phyloP scores from a whole-genome alignment of 2,329 filamentous ascomycete genomes.

The Moelleriella libera region DNA sequence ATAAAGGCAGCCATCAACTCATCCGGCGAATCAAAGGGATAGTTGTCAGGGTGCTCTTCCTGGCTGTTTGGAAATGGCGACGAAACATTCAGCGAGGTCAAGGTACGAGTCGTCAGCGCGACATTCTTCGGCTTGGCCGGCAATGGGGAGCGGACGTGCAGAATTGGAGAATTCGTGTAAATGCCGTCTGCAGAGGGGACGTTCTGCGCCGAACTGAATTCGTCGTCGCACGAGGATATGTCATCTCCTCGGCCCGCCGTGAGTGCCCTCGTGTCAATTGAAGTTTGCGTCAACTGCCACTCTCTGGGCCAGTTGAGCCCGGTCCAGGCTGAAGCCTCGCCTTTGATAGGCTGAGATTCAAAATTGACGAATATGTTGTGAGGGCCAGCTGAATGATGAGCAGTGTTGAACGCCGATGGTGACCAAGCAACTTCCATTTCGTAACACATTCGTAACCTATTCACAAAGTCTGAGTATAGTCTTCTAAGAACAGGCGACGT shows the following conservation, averaged over 20 bases:
- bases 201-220: neutral
- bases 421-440: slow-evolving; percentile 30
- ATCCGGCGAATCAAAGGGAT: slow-evolving; percentile 8
- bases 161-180: neutral
- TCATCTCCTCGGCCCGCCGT: neutral
- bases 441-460: slow-evolving; percentile 23
- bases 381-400: slow-evolving; percentile 12
- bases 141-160: neutral
- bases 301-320: slow-evolving; percentile 11
- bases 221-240: slow-evolving; percentile 8
- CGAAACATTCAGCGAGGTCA: slow-evolving; percentile 11
- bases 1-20: slow-evolving; percentile 42
- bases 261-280: neutral
- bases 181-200: neutral
- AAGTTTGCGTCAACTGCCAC: slow-evolving; percentile 11
- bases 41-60: neutral
- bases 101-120: slow-evolving; percentile 12
- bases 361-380: slow-evolving; percentile 18
- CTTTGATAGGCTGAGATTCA: neutral
- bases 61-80: neutral
- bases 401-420: slow-evolving; percentile 10
- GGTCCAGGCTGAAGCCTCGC: neutral
- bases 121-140: slow-evolving; percentile 13
- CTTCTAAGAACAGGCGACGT: slow-evolving; percentile 1
- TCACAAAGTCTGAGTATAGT: slow-evolving; percentile 10